Base-by-base conservation (phyloP, 345 rosid genomes). In the Dovyalis caffra region DNA sequence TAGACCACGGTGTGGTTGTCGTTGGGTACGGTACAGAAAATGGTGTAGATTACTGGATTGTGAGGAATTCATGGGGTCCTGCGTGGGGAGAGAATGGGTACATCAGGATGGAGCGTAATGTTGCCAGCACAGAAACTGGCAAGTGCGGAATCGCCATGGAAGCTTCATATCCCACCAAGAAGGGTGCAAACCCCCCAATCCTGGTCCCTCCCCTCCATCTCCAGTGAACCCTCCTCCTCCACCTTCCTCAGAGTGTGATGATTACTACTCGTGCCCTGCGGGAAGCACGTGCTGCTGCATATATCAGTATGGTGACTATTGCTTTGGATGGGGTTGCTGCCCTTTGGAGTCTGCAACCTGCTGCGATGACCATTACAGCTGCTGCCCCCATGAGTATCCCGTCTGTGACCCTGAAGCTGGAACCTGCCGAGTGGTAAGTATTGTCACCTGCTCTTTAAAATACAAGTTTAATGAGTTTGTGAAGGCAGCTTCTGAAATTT, bases 251-350 rank as follows among this genome's bases (percentile, higher is more conserved):
- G 70, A 43, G 6, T 80, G 83, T 32, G 79, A 80, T 21, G 76
- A 75, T 35, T 80, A 80, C 69, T 71, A 71, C 61, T 71, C 83
- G 26, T 80, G 83, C 23, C 73, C 76, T 8, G 65, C 60, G 0
- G 79, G 83, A 45, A 80, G 53, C 69, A 80, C 83, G 5, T 80
- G 83, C 76, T 80, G 83, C 76, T 80, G 79, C n/a, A 1, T 80
- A 49, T 80, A 80, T 2, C 61, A 58, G 69, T 75, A 58, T 2
- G 64, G 61, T 3, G 57, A 69, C 32, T 66, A 16, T 40, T 75
- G 83, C 70, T 80, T 71, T 5, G 76, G 76, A 72, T 80, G 83
- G 83, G 83, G 83, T 28, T 80, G 83, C 76, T 80, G 83, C 70
- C 79, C 83, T 51, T 69, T 75, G 18, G 76, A 80, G 62, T 80